Conservation (phyloP, 2,329 filamentous ascomycete species). For the Colletotrichum lupini region DNA sequence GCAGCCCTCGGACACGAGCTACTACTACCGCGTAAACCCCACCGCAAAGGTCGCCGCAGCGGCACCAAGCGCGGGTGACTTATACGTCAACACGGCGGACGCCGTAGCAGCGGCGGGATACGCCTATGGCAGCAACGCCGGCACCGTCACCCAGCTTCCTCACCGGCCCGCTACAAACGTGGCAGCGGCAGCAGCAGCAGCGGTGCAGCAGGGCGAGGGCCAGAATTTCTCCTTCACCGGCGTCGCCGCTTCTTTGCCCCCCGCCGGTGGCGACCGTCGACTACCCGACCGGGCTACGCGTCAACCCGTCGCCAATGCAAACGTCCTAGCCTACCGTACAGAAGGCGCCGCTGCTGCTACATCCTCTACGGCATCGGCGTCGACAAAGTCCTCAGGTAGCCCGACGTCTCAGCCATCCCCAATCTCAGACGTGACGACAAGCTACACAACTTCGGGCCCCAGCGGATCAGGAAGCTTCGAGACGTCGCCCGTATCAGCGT, state of each 20-base stretch:
- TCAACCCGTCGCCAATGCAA: constrained; percentile 41
- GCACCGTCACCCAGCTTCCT: constrained; percentile 45
- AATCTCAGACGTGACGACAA: constrained; percentile 10
- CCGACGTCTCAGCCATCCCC: constrained; percentile 20
- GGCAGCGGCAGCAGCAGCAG: constrained; percentile 29
- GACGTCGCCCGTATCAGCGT: constrained; percentile 19
- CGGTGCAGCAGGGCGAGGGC: constrained; percentile 42
- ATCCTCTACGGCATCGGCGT: constrained; percentile 8
- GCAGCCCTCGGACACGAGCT: constrained; percentile 44
- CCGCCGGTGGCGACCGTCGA: constrained; percentile 43
- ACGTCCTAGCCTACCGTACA: constrained; percentile 37
- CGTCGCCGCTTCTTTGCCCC: constrained; percentile 53
- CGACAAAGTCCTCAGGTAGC: constrained; percentile 19
- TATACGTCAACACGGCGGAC: constrained; percentile 52
- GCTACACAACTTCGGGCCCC: constrained; percentile 5
- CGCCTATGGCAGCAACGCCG: constrained; percentile 42
- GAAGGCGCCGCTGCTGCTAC: not conserved
- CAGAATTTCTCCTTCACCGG: constrained; percentile 53
- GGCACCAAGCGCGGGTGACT: constrained; percentile 35
- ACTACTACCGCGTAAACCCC: constrained; percentile 46
- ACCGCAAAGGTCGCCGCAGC: constrained; percentile 37
- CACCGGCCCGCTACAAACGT: constrained; percentile 43
- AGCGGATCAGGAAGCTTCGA: constrained; percentile 8
- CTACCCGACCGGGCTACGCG: constrained; percentile 50
- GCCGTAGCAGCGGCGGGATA: constrained; percentile 40